Conservation (phyloP, 2,329 filamentous ascomycete genomes). For the Verticillium klebahnii region DNA sequence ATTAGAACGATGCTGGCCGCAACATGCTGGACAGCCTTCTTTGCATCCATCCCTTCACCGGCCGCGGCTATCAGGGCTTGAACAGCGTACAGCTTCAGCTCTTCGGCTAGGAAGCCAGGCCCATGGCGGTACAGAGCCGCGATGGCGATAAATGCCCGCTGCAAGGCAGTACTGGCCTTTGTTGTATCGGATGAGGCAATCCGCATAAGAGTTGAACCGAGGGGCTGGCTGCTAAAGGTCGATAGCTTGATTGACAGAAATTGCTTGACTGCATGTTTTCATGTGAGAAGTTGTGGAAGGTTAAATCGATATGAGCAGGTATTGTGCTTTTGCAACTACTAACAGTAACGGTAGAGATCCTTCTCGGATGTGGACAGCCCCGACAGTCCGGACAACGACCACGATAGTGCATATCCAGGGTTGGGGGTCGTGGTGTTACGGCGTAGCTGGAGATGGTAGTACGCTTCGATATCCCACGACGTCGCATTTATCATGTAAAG, state of each 20-base stretch:
- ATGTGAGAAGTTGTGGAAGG: not conserved
- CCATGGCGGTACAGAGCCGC: conserved; percentile 18
- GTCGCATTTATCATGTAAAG: conserved; percentile 17
- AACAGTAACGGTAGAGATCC: conserved; percentile 8
- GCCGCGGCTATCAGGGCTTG: conserved; percentile 15
- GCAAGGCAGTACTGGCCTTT: conserved; percentile 13
- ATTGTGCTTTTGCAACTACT: not conserved
- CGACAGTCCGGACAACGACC: not conserved
- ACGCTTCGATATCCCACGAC: conserved; percentile 14
- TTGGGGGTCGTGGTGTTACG: not conserved
- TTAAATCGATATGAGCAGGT: not conserved
- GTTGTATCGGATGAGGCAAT: conserved; percentile 17
- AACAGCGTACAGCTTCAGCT: conserved; percentile 20
- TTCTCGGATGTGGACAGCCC: not conserved
- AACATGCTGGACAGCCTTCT: conserved; percentile 20
- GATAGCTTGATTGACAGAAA: conserved; percentile 2
- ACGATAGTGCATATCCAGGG: not conserved
- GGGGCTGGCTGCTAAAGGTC: conserved; percentile 9
- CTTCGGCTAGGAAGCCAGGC: conserved; percentile 13
- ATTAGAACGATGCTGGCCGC: conserved; percentile 23
- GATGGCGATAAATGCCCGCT: conserved; percentile 18
- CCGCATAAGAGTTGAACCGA: conserved; percentile 17
- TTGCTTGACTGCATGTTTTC: not conserved
- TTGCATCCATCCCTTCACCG: conserved; percentile 8
- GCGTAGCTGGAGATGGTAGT: not conserved